Evolutionary conservation across 192 early-diverging fungal species (phyloP).

Genomic region (Chytriomyces sp.): DNA sequence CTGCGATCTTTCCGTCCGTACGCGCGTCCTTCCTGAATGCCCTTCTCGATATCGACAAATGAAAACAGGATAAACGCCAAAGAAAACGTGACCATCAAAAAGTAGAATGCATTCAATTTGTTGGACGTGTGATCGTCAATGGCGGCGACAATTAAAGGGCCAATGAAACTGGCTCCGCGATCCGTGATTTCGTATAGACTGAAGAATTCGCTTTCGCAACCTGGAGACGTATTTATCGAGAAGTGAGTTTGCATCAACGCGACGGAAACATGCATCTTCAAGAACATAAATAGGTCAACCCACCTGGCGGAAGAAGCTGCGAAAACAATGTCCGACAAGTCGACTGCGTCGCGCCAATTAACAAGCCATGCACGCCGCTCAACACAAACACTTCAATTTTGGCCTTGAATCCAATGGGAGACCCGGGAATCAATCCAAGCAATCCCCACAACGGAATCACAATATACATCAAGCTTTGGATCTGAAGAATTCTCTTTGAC

Average conservation of each 20-base stretch:
- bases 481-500: constrained; percentile 17
- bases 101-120: constrained; percentile 61
- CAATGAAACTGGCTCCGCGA: constrained; percentile 67
- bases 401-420: constrained; percentile 59
- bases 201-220: constrained; percentile 72
- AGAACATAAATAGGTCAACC: constrained; percentile 66
- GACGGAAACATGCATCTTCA: too few species aligned
- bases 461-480: constrained; percentile 27
- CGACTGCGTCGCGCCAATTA: constrained; percentile 53
- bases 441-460: constrained; percentile 24
- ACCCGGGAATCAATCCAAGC: constrained; percentile 23
- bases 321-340: constrained; percentile 69
- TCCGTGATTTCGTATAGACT: constrained; percentile 66
- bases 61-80: constrained; percentile 6
- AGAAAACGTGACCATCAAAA: constrained; percentile 39
- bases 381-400: constrained; percentile 62
- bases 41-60: not conserved
- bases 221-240: constrained; percentile 14
- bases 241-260: too few species aligned
- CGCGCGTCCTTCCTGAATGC: constrained; percentile 7
- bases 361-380: constrained; percentile 49
- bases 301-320: constrained; percentile 66
- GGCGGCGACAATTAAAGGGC: constrained; percentile 70
- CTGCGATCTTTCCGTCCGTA: not conserved
- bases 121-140: constrained; percentile 59